Evolutionary conservation across 768 basidiomycete species (phyloP), one percentile per base, ranked within the genome.

Genomic region (Trametes elegans): DNA sequence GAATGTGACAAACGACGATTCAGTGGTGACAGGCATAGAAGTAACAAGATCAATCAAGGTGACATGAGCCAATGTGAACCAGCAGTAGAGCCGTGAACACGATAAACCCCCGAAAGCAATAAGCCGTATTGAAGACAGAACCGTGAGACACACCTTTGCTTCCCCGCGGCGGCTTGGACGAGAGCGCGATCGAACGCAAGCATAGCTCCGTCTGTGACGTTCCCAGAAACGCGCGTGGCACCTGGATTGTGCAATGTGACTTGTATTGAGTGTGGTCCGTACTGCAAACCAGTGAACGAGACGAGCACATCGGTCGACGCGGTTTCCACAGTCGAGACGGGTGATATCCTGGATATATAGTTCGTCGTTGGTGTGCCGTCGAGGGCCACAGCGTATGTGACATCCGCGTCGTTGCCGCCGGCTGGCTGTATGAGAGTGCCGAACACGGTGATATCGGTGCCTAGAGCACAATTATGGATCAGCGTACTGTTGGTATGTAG

Each of bases 401-500:
- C 40, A 26, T 53, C 50, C 35, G 29, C 44, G 21, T 23, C 42
- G 43, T 56, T 21, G 34, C 34, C 44, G 2, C 55, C 44, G 14
- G 34, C 18, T 49, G 41, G 69, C 55, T 5, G 70, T 29, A 53
- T 71, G 5, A 74, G 74, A 53, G 77, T 78, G 28, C 88, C 88
- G 27, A 75, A 62, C 26, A 90, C 73, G 57, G 80, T 72, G 32
- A 89, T 81, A 23, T 79, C 84, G 23, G 81, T 88, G 40, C 88
- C 88, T 90, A 19, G 3, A 23, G 35, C 4, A 4, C 14, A 10
- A 7, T 4, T 19, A 10, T 8, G 29, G 8, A 14, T 44, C 43
- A 46, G 51, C 32, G 38, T n/a, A 29, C 16, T 6, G 19, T 24
- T 6, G 16, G 2, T 16, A 23, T 1, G 19, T 5, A 23, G 16